Evolutionary conservation across 768 basidiomycete species (phyloP).

Genomic region (Suillus occidentalis): DNA sequence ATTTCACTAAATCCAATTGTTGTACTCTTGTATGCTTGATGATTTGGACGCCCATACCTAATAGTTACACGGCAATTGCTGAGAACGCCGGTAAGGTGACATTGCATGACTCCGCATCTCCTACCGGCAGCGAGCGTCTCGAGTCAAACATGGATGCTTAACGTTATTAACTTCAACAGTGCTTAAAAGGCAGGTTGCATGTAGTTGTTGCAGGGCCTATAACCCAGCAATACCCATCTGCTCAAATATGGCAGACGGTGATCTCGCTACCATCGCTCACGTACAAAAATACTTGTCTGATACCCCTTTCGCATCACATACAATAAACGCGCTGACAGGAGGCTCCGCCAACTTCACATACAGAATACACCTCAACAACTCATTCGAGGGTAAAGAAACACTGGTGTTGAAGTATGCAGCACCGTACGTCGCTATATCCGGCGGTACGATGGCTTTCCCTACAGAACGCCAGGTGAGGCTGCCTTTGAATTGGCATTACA

Average conservation of each 20-base stretch:
- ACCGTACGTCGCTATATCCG: slow-evolving; percentile 37
- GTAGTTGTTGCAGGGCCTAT: background rate
- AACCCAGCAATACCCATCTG: background rate
- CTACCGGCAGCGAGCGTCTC: background rate
- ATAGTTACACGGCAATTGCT: background rate
- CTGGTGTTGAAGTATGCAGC: slow-evolving; percentile 61
- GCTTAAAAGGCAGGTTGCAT: background rate
- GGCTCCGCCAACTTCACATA: slow-evolving; percentile 59
- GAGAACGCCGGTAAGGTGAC: background rate
- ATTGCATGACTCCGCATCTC: background rate
- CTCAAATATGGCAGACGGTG: slow-evolving; percentile 21
- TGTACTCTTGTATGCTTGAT: slow-evolving; percentile 14
- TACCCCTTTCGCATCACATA: slow-evolving; percentile 48
- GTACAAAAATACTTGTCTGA: slow-evolving; percentile 43
- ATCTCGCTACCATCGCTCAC: slow-evolving; percentile 31
- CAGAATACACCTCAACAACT: slow-evolving; percentile 44
- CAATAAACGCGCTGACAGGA: slow-evolving; percentile 45
- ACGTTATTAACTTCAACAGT: background rate
- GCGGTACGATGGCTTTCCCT: slow-evolving; percentile 31
- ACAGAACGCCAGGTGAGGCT: slow-evolving; percentile 53
- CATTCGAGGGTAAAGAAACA: slow-evolving; percentile 44
- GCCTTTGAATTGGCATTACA: background rate
- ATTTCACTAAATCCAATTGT: slow-evolving; percentile 11
- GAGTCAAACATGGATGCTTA: background rate
- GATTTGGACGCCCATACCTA: background rate